Base-by-base conservation (phyloP, 768 basidiomycete genomes). In the Mycena alexandri region DNA sequence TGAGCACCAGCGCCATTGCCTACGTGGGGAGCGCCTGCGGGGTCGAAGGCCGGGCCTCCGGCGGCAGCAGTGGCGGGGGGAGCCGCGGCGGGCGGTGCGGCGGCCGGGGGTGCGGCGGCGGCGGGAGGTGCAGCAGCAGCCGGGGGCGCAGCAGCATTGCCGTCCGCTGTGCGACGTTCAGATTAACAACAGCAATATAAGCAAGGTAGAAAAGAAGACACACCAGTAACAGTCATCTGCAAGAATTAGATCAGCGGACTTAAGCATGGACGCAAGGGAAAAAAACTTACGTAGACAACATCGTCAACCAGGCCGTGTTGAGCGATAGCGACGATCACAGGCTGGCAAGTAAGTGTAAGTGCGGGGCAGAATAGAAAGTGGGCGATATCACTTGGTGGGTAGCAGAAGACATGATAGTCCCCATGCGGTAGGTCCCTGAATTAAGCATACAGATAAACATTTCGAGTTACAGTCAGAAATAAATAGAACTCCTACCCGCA, bases 271-370 rank as follows among this genome's bases (percentile, higher is more conserved):
- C 29, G 29, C 29, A 29, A 29, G 29, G 6, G 29, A 29, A 6
- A 29, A 6, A 29, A 29, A 29, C 29, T 38, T 9, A 38, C 14
- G 72, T 87, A 86, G 66, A 83, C 69, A 38, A 74, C 74, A 73
- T 87, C 86, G 70, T 87, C 86, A 42, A 85, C 77, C 19, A 78
- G 78, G 42, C 84, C 86, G 71, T 85, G 86, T 72, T 87, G 86
- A 47, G 85, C 85, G 70, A 86, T 66, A 50, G 83, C 77, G 51
- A 82, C 83, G 58, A 86, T 79, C 38, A 78, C 81, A 25, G 83
- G 84, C 71, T 84, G 29, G 6, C 3, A 29, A 29, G 6, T 29
- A 29, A 29, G 29, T 29, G 29, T 29, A 29, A 29, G 29, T 29
- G 29, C 29, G 29, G 29, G 3, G 29, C 29, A 6, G 29, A 29